Evolutionary conservation across 306 rosid genomes (phyloP).

Genomic region (Lablab purpureus): DNA sequence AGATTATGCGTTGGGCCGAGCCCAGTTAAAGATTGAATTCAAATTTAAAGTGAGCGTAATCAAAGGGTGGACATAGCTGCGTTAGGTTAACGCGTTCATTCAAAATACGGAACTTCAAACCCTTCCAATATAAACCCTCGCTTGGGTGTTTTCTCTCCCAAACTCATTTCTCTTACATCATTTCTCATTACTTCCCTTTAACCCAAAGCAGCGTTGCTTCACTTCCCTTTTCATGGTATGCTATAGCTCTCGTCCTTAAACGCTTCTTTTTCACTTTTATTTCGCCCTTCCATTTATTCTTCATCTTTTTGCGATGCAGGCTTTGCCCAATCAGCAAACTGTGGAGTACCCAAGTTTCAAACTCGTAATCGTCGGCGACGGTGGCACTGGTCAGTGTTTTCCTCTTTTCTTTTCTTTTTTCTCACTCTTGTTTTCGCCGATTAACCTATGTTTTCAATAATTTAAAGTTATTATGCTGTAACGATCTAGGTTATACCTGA

Average conservation of each 20-base stretch:
- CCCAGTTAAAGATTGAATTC: background rate
- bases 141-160: background rate
- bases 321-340: conserved; percentile 84
- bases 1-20: background rate
- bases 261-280: background rate
- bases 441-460: background rate
- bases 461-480: too few relatives aligned
- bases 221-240: background rate
- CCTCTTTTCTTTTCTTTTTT: background rate
- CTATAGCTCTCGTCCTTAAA: background rate
- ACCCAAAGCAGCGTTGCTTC: background rate
- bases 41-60: background rate
- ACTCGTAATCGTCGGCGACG: conserved; percentile 88
- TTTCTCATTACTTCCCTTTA: background rate
- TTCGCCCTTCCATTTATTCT: background rate
- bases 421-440: background rate
- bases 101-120: background rate
- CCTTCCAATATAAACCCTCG: conserved; percentile 2
- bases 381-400: conserved; percentile 83
- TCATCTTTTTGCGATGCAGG: conserved; percentile 43
- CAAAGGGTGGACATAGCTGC: background rate
- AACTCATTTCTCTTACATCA: background rate
- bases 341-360: conserved; percentile 87
- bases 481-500: background rate
- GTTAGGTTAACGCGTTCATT: conserved; percentile 3